Conservation (phyloP, 805 yeast genomes). For the Teunomyces lycoperdinae region DNA sequence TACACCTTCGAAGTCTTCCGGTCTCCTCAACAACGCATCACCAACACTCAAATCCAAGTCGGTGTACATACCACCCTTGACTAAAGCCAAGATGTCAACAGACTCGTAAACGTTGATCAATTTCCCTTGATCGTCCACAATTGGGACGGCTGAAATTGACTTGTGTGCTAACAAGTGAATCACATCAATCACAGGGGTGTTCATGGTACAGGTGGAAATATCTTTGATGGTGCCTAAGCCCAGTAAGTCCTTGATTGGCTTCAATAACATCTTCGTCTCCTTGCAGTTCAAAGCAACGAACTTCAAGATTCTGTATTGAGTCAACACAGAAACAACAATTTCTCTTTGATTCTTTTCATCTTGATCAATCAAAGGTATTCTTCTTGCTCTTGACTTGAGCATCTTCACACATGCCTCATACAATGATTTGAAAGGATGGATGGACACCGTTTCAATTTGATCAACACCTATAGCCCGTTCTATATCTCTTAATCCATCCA, state of each 20-base stretch:
- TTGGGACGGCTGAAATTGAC: conserved; percentile 91
- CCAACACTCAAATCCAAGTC: conserved; percentile 91
- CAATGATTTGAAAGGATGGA: conserved; percentile 85
- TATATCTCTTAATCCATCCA: conserved; percentile 81
- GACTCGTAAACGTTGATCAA: conserved; percentile 93
- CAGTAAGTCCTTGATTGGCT: conserved; percentile 68
- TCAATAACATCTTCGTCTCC: conserved; percentile 79
- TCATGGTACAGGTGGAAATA: conserved; percentile 80
- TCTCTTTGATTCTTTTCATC: conserved; percentile 92
- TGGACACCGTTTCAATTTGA: conserved; percentile 80
- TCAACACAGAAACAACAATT: conserved; percentile 90
- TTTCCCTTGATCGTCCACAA: conserved; percentile 68
- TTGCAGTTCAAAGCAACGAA: conserved; percentile 95
- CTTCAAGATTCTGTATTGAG: conserved; percentile 93
- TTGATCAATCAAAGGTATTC: conserved; percentile 91
- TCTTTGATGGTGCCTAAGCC: conserved; percentile 54
- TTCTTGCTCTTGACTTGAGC: conserved; percentile 83
- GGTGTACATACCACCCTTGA: conserved; percentile 91
- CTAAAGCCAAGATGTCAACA: conserved; percentile 86
- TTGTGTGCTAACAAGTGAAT: conserved; percentile 75
- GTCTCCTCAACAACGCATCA: conserved; percentile 88
- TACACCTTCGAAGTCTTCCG: conserved; percentile 97
- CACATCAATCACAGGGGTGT: conserved; percentile 90
- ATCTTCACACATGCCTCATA: conserved; percentile 92
- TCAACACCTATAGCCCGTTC: conserved; percentile 85